These are phyloP conservation scores for Onygenales sp. DNA, from an alignment of 2,329 filamentous ascomycete genomes.

Conservation along the genomic window DNA sequence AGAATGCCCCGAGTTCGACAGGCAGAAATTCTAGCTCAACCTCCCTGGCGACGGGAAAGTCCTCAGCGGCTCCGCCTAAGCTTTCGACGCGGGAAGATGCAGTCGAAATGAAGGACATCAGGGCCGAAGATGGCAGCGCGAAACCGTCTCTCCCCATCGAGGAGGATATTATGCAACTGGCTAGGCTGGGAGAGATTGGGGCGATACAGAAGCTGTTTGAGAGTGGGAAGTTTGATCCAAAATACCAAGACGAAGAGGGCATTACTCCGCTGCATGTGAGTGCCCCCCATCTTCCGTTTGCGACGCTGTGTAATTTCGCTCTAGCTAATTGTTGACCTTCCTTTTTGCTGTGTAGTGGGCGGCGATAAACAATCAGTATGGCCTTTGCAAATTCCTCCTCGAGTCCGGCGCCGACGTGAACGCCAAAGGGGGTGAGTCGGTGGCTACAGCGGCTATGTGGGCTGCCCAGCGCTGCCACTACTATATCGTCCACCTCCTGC, in stretches of 20 bases:
- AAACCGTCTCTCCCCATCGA: slow-evolving; percentile 37
- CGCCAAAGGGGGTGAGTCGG: slow-evolving; percentile 86
- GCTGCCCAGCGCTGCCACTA: slow-evolving; percentile 94
- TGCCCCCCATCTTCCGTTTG: slow-evolving; percentile 10
- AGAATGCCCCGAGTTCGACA: slow-evolving; percentile 8
- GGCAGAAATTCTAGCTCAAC: slow-evolving; percentile 17
- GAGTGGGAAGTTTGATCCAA: slow-evolving; percentile 68
- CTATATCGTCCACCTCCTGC: slow-evolving; percentile 86
- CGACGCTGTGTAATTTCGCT: slow-evolving; percentile 2
- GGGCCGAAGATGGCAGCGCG: slow-evolving; percentile 17
- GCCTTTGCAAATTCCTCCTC: slow-evolving; percentile 92
- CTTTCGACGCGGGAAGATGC: slow-evolving; percentile 18
- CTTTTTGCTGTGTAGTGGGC: slow-evolving; percentile 63
- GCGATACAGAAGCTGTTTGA: slow-evolving; percentile 88
- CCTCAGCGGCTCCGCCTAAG: slow-evolving; percentile 23
- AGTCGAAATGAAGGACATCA: slow-evolving; percentile 32
- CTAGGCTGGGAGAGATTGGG: slow-evolving; percentile 73
- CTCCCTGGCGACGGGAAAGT: slow-evolving; percentile 21
- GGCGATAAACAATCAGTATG: slow-evolving; percentile 96
- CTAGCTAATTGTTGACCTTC: slow-evolving; percentile 11
- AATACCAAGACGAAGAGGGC: slow-evolving; percentile 78
- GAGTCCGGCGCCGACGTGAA: slow-evolving; percentile 83
- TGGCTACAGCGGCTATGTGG: slow-evolving; percentile 93
- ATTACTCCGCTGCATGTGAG: slow-evolving; percentile 91
- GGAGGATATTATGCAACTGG: slow-evolving; percentile 92